phyloP scores from a whole-genome alignment of 179 eudicot genomes.

The Heliamphora pulchella region DNA sequence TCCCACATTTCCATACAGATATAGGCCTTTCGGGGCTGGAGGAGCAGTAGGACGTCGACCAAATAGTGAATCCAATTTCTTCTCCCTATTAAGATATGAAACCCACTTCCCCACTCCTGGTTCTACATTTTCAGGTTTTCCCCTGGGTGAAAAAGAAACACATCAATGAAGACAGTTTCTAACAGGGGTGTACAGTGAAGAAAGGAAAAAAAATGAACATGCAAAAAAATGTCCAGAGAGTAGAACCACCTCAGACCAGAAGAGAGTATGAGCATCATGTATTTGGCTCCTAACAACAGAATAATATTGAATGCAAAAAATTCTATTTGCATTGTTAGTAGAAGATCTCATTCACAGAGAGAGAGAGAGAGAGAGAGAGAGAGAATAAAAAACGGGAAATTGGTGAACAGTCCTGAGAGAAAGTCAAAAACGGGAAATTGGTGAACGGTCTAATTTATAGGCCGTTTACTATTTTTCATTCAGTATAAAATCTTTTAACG shows the following conservation, averaged over 20 bases:
- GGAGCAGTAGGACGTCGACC: constrained; percentile 79
- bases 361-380: not conserved
- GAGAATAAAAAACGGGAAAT: too few relatives aligned
- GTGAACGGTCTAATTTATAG: too few relatives aligned
- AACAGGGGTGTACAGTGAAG: not conserved
- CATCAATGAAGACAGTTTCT: constrained; percentile 4
- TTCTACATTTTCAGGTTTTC: constrained; percentile 53
- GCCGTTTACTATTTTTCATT: too few relatives aligned
- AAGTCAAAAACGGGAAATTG: too few relatives aligned
- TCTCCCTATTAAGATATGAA: constrained; percentile 83
- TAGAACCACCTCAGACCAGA: not conserved
- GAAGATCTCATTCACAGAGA: not conserved
- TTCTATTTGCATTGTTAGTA: not conserved
- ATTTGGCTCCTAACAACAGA: not conserved
- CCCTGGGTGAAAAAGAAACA: constrained; percentile 32
- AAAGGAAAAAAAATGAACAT: not conserved
- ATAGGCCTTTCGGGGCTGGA: constrained; percentile 84
- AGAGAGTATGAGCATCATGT: not conserved
- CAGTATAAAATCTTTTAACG: too few relatives aligned
- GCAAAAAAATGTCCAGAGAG: not conserved
- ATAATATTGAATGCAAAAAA: not conserved
- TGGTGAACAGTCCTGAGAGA: too few relatives aligned
- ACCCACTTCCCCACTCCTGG: constrained; percentile 95
- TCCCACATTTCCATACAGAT: constrained; percentile 92
- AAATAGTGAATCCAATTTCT: constrained; percentile 60